These are phyloP conservation scores for Eucalyptus microcorys DNA, from an alignment of 345 rosid genomes.

Conservation along the genomic window DNA sequence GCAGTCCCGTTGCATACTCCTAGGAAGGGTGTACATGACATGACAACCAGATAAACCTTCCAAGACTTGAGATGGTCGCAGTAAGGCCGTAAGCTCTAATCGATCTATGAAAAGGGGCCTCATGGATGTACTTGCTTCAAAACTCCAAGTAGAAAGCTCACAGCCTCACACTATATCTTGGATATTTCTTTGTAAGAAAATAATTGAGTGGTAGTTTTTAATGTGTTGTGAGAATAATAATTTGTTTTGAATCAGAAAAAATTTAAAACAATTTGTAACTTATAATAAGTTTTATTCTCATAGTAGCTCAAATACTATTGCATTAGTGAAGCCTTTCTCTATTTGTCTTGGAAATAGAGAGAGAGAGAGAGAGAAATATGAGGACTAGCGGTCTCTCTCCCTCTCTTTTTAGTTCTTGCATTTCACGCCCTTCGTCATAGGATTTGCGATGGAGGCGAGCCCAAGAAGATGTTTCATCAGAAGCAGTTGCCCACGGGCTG, in stretches of 20 bases:
- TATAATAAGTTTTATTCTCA: rapidly evolving
- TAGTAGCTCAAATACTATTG: rapidly evolving
- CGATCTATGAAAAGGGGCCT: neutral
- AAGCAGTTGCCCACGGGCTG: neutral
- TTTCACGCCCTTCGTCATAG: neutral
- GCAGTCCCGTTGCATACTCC: rapidly evolving
- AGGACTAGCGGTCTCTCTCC: neutral
- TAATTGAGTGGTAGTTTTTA: too few relatives aligned
- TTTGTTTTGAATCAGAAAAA: too few relatives aligned
- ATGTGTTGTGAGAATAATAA: rapidly evolving
- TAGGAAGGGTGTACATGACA: neutral
- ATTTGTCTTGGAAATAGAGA: rapidly evolving
- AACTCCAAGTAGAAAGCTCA: neutral
- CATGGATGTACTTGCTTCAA: neutral
- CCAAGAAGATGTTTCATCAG: neutral
- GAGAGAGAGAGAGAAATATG: neutral
- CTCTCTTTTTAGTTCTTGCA: neutral
- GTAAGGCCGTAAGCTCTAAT: neutral
- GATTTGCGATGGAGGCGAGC: neutral
- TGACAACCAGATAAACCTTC: neutral
- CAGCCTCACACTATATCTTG: neutral
- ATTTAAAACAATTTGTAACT: too few relatives aligned
- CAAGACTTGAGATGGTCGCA: neutral
- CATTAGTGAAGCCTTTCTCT: neutral
- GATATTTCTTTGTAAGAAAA: neutral